A percentile compares a stretch with the other conserved stretches of the same genome.
Evolutionary conservation across 208 protist genomes (phyloP).

Genomic region (Acanthamoeba triangularis): DNA sequence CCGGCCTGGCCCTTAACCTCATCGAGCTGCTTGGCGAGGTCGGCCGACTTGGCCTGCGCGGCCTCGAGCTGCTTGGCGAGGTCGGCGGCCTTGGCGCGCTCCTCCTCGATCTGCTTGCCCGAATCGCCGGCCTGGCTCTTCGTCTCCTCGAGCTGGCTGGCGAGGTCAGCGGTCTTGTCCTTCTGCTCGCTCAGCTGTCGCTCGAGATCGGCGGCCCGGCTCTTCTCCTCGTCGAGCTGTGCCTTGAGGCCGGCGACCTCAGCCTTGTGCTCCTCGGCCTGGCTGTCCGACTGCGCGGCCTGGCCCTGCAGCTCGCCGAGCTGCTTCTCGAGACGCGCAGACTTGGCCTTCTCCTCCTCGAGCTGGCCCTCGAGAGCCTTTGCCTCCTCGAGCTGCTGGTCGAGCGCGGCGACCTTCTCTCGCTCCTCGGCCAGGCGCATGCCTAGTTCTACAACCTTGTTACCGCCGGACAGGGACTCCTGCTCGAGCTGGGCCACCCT

Average conservation of each 20-base stretch:
- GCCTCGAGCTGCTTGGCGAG: conserved; percentile 7
- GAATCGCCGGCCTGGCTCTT: conserved; percentile 31
- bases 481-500: conserved; percentile 4
- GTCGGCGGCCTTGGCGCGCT: conserved; percentile 13
- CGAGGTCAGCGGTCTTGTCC: not conserved
- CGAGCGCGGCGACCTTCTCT: not conserved
- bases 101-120: not conserved
- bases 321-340: not conserved
- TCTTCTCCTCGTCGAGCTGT: conserved; percentile 27
- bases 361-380: not conserved
- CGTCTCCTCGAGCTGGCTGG: not conserved
- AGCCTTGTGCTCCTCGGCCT: conserved; percentile 59
- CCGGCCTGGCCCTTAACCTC: conserved; percentile 19
- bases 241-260: not conserved
- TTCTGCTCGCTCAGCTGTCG: not conserved
- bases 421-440: conserved; percentile 27
- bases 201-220: conserved; percentile 1
- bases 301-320: conserved; percentile 34
- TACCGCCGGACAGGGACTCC: conserved; percentile 43
- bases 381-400: not conserved
- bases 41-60: conserved; percentile 31
- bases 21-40: conserved; percentile 22
- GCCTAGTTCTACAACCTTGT: conserved; percentile 49
- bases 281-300: not conserved
- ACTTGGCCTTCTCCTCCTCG: not conserved